These are phyloP conservation scores for Ustilago tritici DNA, from an alignment of 1,284 basidiomycete genomes.

Conservation along the genomic window DNA sequence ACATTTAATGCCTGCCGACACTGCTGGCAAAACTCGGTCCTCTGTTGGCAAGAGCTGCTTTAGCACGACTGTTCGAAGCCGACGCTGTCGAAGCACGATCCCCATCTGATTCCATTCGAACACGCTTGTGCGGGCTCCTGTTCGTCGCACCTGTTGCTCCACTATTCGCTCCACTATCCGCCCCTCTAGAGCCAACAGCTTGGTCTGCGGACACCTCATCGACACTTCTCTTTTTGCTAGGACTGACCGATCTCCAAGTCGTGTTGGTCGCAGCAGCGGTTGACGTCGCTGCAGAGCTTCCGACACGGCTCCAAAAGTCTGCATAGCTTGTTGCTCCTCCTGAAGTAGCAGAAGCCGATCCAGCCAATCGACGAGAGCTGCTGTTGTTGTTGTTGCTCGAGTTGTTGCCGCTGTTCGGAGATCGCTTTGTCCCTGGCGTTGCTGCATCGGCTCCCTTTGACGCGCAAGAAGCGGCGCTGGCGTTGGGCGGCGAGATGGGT, in stretches of 20 bases:
- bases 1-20: constrained; percentile 12
- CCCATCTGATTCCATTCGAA: constrained; percentile 34
- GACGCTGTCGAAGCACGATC: constrained; percentile 12
- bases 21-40: constrained; percentile 45
- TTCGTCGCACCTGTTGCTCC: background rate
- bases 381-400: constrained; percentile 1
- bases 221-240: constrained; percentile 46
- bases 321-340: constrained; percentile 54
- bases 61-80: constrained; percentile 29
- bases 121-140: constrained; percentile 42
- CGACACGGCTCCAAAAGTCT: constrained; percentile 58
- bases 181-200: background rate
- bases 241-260: constrained; percentile 21
- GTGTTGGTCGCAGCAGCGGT: constrained; percentile 5
- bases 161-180: background rate
- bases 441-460: constrained; percentile 20
- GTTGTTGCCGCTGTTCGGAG: constrained; percentile 13
- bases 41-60: constrained; percentile 32
- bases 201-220: constrained; percentile 19
- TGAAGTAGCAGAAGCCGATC: constrained; percentile 13
- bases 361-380: constrained; percentile 1
- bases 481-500: constrained; percentile 44
- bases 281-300: constrained; percentile 26
- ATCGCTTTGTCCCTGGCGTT: constrained; percentile 16
- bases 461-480: constrained; percentile 21